Percentiles rank a stretch among this genome's conserved stretches.
These are phyloP conservation scores for Naganishia sp. DNA, from an alignment of 1,284 basidiomycete species.

Conservation along the genomic window DNA sequence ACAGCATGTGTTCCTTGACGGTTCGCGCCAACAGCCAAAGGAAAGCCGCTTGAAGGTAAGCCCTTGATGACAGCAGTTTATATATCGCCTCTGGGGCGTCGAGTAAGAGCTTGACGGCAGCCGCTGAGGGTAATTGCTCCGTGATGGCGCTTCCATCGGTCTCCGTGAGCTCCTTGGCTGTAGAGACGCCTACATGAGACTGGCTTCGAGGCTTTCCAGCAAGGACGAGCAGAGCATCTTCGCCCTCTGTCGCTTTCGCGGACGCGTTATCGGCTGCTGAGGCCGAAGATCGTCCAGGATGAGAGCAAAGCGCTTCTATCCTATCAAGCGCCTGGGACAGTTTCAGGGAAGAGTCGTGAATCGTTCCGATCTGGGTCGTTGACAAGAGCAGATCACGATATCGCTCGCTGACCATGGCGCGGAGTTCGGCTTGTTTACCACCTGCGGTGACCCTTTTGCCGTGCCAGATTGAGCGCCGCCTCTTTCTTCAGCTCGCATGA, in stretches of 20 bases:
- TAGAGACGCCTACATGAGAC: slow-evolving; percentile 29
- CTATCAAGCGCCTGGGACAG: slow-evolving; percentile 49
- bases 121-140: slow-evolving; percentile 71
- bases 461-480: neutral
- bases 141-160: slow-evolving; percentile 53
- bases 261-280: neutral
- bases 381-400: slow-evolving; percentile 91
- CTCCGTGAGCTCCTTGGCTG: neutral
- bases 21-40: slow-evolving; percentile 81
- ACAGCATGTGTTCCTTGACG: slow-evolving; percentile 56
- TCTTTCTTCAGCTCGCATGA: neutral
- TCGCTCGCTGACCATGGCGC: slow-evolving; percentile 93
- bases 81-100: slow-evolving; percentile 60
- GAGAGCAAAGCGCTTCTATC: slow-evolving; percentile 43
- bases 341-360: slow-evolving; percentile 58
- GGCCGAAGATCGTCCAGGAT: slow-evolving; percentile 34
- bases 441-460: slow-evolving; percentile 72
- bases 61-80: slow-evolving; percentile 74
- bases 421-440: slow-evolving; percentile 85
- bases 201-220: slow-evolving; percentile 24
- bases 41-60: slow-evolving; percentile 78
- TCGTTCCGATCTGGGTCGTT: slow-evolving; percentile 76
- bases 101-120: slow-evolving; percentile 75
- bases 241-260: slow-evolving; percentile 37
- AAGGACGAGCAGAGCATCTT: slow-evolving; percentile 6